These are phyloP conservation scores for Globisporangium paroecandrum DNA, from an alignment of 352 stramenopile species.

Conservation along the genomic window DNA sequence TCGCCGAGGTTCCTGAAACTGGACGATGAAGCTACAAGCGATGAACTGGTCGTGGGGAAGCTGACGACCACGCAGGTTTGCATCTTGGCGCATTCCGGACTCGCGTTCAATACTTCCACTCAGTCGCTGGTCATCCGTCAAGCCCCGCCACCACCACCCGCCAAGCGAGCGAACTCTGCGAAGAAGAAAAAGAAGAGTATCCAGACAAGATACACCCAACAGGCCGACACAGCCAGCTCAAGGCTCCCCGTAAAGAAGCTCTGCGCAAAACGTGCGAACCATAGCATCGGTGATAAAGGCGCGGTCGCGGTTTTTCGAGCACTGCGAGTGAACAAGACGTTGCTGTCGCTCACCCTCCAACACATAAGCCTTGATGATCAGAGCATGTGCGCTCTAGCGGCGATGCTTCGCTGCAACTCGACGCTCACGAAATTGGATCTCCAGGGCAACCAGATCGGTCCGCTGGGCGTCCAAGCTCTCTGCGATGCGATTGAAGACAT, in stretches of 20 bases:
- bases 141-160: background rate
- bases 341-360: slow-evolving; percentile 51
- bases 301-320: slow-evolving; percentile 52
- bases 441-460: slow-evolving; percentile 45
- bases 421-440: slow-evolving; percentile 58
- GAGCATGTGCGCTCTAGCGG: slow-evolving; percentile 51
- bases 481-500: slow-evolving; percentile 56
- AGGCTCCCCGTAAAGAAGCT: background rate
- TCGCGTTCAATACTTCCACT: slow-evolving; percentile 43
- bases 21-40: slow-evolving; percentile 24
- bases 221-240: background rate
- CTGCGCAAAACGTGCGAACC: slow-evolving; percentile 2
- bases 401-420: slow-evolving; percentile 53
- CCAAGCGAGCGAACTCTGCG: slow-evolving; percentile 10
- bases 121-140: slow-evolving; percentile 33
- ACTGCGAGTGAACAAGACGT: slow-evolving; percentile 42
- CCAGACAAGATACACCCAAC: background rate
- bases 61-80: slow-evolving; percentile 27
- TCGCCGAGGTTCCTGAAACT: slow-evolving; percentile 35
- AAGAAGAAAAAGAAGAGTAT: slow-evolving; percentile 11
- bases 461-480: slow-evolving; percentile 43
- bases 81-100: slow-evolving; percentile 31
- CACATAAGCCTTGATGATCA: slow-evolving; percentile 46
- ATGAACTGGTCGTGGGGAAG: slow-evolving; percentile 7
- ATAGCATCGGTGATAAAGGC: slow-evolving; percentile 23